These are phyloP conservation scores for Kurtzmaniella natalensis DNA, from an alignment of 1,139 yeast genomes.

Conservation along the genomic window DNA sequence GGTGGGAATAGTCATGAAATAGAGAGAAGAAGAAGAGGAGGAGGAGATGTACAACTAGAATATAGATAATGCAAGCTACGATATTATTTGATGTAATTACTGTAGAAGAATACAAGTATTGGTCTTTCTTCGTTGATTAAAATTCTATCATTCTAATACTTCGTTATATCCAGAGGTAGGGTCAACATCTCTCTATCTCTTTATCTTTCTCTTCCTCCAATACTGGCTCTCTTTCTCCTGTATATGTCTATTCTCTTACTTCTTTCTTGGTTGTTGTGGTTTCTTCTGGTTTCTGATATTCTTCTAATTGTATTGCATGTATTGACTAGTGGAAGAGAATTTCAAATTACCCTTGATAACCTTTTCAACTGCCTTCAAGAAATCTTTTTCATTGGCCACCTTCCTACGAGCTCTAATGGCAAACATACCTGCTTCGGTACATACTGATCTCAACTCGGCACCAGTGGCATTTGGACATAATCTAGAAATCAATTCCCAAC, in stretches of 20 bases:
- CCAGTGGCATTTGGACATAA: conserved; percentile 98
- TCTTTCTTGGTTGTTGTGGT: neutral
- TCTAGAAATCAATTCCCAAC: conserved; percentile 97
- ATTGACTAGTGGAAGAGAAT: conserved; percentile 93
- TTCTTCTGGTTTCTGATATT: neutral
- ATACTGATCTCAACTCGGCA: conserved; percentile 93
- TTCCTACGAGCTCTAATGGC: conserved; percentile 97
- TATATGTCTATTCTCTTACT: neutral
- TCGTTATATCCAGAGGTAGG: too few relatives aligned
- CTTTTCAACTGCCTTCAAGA: conserved; percentile 94
- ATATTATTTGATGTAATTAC: too few relatives aligned
- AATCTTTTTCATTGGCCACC: conserved; percentile 96
- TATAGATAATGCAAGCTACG: too few relatives aligned
- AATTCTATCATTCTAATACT: too few relatives aligned
- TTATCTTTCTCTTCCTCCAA: too few relatives aligned
- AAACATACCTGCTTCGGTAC: conserved; percentile 99
- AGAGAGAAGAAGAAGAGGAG: neutral
- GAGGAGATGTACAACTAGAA: too few relatives aligned
- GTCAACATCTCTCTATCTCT: too few relatives aligned
- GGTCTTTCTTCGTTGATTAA: too few relatives aligned
- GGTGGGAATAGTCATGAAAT: conserved; percentile 72
- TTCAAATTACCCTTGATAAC: conserved; percentile 98
- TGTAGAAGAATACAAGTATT: too few relatives aligned
- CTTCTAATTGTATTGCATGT: conserved; percentile 86
- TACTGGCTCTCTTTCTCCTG: too few relatives aligned